These are phyloP conservation scores for Achaetomiella virescens DNA, from an alignment of 495 filamentous ascomycete species.

Conservation along the genomic window DNA sequence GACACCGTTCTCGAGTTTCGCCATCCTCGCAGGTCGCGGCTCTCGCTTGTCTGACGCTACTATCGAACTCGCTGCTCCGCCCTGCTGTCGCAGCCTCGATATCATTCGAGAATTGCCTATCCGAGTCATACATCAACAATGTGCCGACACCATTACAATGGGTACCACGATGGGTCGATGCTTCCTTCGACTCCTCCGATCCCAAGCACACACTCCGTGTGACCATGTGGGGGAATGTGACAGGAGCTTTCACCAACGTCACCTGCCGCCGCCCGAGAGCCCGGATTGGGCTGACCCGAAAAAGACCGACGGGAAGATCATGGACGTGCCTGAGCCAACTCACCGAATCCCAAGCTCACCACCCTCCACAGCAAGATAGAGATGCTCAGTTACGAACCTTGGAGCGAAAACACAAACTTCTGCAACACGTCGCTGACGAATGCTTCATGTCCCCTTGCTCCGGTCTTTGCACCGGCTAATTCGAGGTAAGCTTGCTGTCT, in stretches of 20 bases:
- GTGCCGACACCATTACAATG: constrained; percentile 63
- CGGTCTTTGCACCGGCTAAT: constrained; percentile 52
- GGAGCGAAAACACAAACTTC: constrained; percentile 48
- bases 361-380: constrained; percentile 64
- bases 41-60: constrained; percentile 13
- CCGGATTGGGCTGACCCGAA: constrained; percentile 51
- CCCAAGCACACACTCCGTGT: constrained; percentile 63
- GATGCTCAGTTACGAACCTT: constrained; percentile 70
- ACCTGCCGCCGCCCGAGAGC: constrained; percentile 47
- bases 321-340: constrained; percentile 47
- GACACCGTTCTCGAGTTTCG: neutral
- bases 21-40: neutral
- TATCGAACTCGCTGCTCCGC: constrained; percentile 22
- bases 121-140: constrained; percentile 47
- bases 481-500: constrained; percentile 44
- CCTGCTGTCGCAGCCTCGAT: constrained; percentile 54
- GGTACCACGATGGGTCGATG: constrained; percentile 64
- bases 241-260: constrained; percentile 47
- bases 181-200: constrained; percentile 58
- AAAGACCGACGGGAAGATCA: constrained; percentile 69
- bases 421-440: constrained; percentile 56
- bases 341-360: constrained; percentile 51
- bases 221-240: constrained; percentile 87
- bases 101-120: constrained; percentile 78
- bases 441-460: constrained; percentile 66